These are phyloP conservation scores for Carpinus viminea DNA, from an alignment of 306 rosid genomes.

Conservation along the genomic window DNA sequence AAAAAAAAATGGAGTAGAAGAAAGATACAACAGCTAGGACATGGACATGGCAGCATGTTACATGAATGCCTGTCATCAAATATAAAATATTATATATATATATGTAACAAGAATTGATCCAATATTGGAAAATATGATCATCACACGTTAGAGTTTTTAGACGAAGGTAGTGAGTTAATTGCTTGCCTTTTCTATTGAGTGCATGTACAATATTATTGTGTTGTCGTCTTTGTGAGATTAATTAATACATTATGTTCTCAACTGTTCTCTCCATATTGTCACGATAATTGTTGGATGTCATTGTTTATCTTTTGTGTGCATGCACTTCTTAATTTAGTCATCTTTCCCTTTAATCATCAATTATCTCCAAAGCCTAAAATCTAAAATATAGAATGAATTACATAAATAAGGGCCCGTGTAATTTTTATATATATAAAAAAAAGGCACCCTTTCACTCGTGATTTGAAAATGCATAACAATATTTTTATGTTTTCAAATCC, in stretches of 20 bases:
- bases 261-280: background rate
- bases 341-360: too few species aligned
- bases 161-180: background rate
- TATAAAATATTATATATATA: background rate
- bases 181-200: background rate
- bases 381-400: too few species aligned
- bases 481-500: too few species aligned
- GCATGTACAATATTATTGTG: background rate
- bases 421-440: too few species aligned
- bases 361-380: too few species aligned
- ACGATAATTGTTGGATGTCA: background rate
- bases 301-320: background rate
- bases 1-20: background rate
- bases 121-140: background rate
- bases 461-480: too few species aligned
- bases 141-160: background rate
- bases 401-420: too few species aligned
- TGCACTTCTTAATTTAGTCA: background rate
- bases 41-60: background rate
- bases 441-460: too few species aligned
- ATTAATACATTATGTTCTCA: background rate
- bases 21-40: background rate
- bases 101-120: too few species aligned
- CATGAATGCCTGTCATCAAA: background rate
- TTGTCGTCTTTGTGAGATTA: background rate